Percentiles rank a stretch among this genome's conserved stretches.
These are phyloP conservation scores for Aspergillaceae sp. DNA, from an alignment of 2,329 filamentous ascomycete genomes.

Conservation along the genomic window DNA sequence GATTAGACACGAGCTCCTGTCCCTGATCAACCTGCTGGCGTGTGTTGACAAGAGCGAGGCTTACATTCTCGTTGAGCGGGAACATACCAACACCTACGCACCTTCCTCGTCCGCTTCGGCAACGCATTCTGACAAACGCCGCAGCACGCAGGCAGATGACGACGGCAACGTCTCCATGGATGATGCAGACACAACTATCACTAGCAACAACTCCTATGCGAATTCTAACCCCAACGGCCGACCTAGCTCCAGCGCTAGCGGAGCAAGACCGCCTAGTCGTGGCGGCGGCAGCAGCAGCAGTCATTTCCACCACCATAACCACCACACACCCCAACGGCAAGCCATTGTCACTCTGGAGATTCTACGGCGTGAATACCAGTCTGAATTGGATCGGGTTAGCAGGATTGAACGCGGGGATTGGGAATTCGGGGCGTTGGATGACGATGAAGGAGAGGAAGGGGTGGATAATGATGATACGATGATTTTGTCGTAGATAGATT, in stretches of 20 bases:
- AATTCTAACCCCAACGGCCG: slow-evolving; percentile 11
- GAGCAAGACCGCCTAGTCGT: too few relatives aligned
- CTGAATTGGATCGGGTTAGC: slow-evolving; percentile 77
- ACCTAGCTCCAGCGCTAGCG: slow-evolving; percentile 8
- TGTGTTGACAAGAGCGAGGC: slow-evolving; percentile 75
- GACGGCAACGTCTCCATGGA: slow-evolving; percentile 34
- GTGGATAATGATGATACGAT: slow-evolving; percentile 30
- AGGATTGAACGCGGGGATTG: slow-evolving; percentile 86
- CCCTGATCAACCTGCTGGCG: slow-evolving; percentile 84
- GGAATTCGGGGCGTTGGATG: slow-evolving; percentile 51
- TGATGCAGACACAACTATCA: slow-evolving; percentile 15
- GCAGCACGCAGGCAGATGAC: slow-evolving; percentile 35
- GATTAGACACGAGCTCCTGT: slow-evolving; percentile 63
- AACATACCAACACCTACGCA: slow-evolving; percentile 11
- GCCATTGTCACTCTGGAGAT: slow-evolving; percentile 79
- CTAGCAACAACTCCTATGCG: slow-evolving; percentile 6
- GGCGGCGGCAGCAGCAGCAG: slow-evolving; percentile 6
- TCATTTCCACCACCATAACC: slow-evolving; percentile 9
- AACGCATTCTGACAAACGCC: slow-evolving; percentile 27
- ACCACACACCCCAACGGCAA: slow-evolving; percentile 46
- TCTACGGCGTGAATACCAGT: slow-evolving; percentile 79
- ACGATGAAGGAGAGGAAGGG: slow-evolving; percentile 9
- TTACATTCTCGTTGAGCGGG: slow-evolving; percentile 56
- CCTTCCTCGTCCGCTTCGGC: slow-evolving; percentile 17
- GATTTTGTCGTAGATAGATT: slow-evolving; percentile 18